A percentile compares a stretch with the other conserved stretches of the same genome.
phyloP scores from a whole-genome alignment of 495 filamentous ascomycete species.

The Tuber indicum region DNA sequence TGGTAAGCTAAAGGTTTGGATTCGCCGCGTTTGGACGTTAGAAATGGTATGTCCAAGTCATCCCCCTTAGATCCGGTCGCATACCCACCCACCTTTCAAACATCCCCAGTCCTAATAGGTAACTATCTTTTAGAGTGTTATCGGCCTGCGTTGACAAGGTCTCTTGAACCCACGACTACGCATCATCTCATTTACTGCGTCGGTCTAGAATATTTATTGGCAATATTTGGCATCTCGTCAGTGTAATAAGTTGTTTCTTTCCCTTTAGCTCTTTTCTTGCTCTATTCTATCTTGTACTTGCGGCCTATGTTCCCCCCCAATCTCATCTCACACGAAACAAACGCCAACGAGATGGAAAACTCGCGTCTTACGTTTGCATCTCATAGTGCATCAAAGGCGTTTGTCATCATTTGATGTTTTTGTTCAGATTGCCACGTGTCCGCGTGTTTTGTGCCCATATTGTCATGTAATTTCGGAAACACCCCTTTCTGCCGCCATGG shows the following conservation, averaged over 20 bases:
- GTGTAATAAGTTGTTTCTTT: not conserved
- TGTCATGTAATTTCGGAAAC: not conserved
- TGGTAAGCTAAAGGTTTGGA: conserved; percentile 94
- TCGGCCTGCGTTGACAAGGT: conserved; percentile 64
- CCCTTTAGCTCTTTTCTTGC: not conserved
- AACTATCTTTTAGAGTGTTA: conserved; percentile 58
- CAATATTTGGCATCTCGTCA: not conserved
- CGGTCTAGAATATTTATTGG: not conserved
- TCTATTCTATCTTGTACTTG: not conserved
- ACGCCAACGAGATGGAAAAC: not conserved
- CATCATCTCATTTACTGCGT: not conserved
- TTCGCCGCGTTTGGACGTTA: conserved; percentile 92
- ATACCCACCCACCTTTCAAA: not conserved
- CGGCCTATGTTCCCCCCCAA: no score
- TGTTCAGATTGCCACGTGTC: not conserved
- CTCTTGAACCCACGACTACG: conserved; percentile 17
- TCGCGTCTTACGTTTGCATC: not conserved
- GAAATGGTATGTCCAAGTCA: conserved; percentile 67
- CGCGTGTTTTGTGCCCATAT: not conserved
- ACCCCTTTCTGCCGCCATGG: not conserved
- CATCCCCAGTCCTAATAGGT: conserved; percentile 29
- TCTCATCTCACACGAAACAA: not conserved
- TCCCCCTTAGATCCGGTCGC: not conserved
- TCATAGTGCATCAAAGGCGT: not conserved
- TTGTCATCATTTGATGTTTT: not conserved